Percentiles rank a stretch among this genome's conserved stretches.
These are phyloP conservation scores for Agarophyton chilense DNA, from an alignment of 23 red algal species.

Conservation along the genomic window DNA sequence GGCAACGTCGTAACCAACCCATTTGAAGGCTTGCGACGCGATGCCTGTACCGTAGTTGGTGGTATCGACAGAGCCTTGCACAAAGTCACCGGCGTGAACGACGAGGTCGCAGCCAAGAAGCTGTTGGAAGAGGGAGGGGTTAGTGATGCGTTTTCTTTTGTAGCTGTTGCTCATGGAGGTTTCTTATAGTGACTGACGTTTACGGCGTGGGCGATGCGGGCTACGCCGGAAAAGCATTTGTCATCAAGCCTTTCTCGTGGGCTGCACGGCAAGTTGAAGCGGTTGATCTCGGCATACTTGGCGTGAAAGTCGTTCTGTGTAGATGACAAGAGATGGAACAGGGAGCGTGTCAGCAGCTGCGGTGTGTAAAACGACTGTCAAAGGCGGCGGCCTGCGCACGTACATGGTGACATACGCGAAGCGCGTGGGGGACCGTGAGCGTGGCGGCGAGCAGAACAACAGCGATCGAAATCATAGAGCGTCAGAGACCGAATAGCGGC, in stretches of 20 bases:
- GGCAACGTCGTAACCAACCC: slow-evolving; percentile 45
- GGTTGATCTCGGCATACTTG: slow-evolving; percentile 21
- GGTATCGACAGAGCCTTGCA: slow-evolving; percentile 40
- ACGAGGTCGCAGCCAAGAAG: slow-evolving; percentile 15
- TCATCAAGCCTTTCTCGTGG: neutral
- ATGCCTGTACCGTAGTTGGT: slow-evolving; percentile 21
- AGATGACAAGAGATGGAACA: neutral
- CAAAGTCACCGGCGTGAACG: slow-evolving; percentile 47
- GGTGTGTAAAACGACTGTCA: too few species aligned
- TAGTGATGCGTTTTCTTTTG: too few species aligned
- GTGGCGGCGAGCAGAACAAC: too few species aligned
- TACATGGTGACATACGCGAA: neutral
- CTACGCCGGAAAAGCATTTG: slow-evolving; percentile 47
- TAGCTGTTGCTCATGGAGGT: too few species aligned
- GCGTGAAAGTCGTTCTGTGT: slow-evolving; percentile 67
- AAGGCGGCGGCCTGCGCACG: neutral
- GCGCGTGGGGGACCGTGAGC: too few species aligned
- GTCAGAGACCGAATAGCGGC: too few species aligned
- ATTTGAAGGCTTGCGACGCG: slow-evolving; percentile 43
- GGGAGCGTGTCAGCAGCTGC: neutral
- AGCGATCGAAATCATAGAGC: too few species aligned
- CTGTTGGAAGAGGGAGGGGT: too few species aligned
- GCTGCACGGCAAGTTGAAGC: slow-evolving; percentile 27
- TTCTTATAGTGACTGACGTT: too few species aligned
- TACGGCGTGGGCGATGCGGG: slow-evolving; percentile 30